Percentiles rank a stretch among this genome's conserved stretches.
These are phyloP conservation scores for Aureobasidium uvarum DNA, from an alignment of 2,329 filamentous ascomycete genomes.

Conservation along the genomic window DNA sequence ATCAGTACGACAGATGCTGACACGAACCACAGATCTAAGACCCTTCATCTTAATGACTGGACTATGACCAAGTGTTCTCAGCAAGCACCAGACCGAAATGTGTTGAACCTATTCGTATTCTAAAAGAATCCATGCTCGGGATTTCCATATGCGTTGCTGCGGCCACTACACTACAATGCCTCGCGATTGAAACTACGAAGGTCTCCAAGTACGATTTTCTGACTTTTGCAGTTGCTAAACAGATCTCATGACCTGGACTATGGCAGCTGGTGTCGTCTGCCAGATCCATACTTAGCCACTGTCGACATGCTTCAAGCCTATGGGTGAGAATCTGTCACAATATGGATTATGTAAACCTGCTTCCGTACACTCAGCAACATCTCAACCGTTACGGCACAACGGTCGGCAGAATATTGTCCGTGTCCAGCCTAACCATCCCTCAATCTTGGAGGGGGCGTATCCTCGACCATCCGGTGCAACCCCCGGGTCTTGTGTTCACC, in stretches of 20 bases:
- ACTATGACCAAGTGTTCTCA: background rate
- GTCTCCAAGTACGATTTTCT: background rate
- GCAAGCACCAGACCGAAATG: background rate
- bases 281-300: background rate
- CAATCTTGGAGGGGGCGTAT: background rate
- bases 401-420: background rate
- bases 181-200: background rate
- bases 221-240: background rate
- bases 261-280: background rate
- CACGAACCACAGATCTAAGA: slow-evolving; percentile 9
- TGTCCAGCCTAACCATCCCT: background rate
- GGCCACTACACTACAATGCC: background rate
- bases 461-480: background rate
- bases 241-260: background rate
- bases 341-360: background rate
- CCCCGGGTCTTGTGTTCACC: background rate
- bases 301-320: background rate
- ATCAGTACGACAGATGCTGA: background rate
- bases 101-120: background rate
- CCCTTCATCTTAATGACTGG: background rate
- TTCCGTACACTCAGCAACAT: background rate
- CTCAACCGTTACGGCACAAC: background rate
- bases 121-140: background rate
- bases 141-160: background rate
- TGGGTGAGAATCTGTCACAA: background rate